These are phyloP conservation scores for Mycosphaerella arachidis DNA, from an alignment of 2,329 filamentous ascomycete species.

Conservation along the genomic window DNA sequence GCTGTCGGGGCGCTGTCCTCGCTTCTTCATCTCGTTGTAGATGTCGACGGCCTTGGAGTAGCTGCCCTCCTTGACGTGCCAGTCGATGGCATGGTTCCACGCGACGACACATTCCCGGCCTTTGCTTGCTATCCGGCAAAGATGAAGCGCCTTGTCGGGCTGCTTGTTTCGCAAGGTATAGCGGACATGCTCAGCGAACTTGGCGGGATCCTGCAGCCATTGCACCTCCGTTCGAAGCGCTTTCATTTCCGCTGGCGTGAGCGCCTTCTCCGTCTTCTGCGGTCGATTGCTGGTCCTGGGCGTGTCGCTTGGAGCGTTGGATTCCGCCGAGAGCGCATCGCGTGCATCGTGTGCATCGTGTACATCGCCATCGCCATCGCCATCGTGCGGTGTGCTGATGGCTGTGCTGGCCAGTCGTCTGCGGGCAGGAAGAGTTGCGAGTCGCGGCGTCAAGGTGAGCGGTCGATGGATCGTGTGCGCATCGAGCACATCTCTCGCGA, in stretches of 20 bases:
- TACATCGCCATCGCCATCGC: too few relatives aligned
- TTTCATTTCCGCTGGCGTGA: slow-evolving; percentile 18
- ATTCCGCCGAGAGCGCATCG: neutral
- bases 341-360: too few relatives aligned
- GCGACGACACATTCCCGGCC: slow-evolving; percentile 63
- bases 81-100: slow-evolving; percentile 82
- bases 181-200: slow-evolving; percentile 65
- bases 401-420: slow-evolving; percentile 10
- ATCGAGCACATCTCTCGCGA: slow-evolving; percentile 31
- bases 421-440: slow-evolving; percentile 2
- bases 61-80: slow-evolving; percentile 59
- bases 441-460: slow-evolving; percentile 24
- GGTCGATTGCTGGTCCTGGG: neutral
- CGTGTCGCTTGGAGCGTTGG: neutral
- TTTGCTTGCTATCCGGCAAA: slow-evolving; percentile 67
- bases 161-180: slow-evolving; percentile 56
- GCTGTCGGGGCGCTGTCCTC: slow-evolving; percentile 71
- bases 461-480: slow-evolving; percentile 12
- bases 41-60: slow-evolving; percentile 66
- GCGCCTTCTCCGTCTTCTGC: neutral
- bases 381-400: too few relatives aligned
- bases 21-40: slow-evolving; percentile 99
- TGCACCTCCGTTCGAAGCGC: slow-evolving; percentile 54
- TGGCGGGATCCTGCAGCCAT: slow-evolving; percentile 65
- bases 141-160: slow-evolving; percentile 61